A percentile compares a stretch with the other conserved stretches of the same genome.
Conservation (phyloP, 805 yeast genomes). For the Yamadazyma ubonensis region DNA sequence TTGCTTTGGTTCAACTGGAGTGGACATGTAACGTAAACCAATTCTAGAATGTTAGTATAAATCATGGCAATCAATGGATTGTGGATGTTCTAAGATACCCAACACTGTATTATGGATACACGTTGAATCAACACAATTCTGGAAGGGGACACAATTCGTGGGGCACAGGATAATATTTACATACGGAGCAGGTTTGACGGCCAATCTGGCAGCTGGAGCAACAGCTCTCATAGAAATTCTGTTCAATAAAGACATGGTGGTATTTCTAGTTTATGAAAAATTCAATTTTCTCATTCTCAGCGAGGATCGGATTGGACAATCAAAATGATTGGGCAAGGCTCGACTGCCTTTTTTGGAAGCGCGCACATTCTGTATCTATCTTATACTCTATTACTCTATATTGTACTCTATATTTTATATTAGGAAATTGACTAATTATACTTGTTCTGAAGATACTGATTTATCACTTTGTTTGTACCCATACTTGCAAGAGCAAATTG, state of each 20-base stretch:
- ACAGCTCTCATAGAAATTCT: slow-evolving; percentile 44
- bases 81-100: too few relatives aligned
- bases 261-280: slow-evolving; percentile 12
- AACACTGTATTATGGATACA: too few relatives aligned
- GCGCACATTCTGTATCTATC: slow-evolving; percentile 5
- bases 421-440: too few relatives aligned
- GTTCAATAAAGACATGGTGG: slow-evolving; percentile 39
- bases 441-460: slow-evolving; percentile 25
- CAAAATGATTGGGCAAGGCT: slow-evolving; percentile 32
- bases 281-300: slow-evolving; percentile 16
- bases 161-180: too few relatives aligned
- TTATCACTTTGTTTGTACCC: slow-evolving; percentile 28
- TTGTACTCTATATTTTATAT: background rate
- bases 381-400: background rate
- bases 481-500: slow-evolving; percentile 26
- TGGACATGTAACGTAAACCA: slow-evolving; percentile 65
- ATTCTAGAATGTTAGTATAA: slow-evolving; percentile 43
- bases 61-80: too few relatives aligned
- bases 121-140: too few relatives aligned
- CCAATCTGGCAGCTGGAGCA: slow-evolving; percentile 41
- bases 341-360: slow-evolving; percentile 30
- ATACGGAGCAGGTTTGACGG: slow-evolving; percentile 45
- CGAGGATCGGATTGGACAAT: slow-evolving; percentile 22
- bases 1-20: slow-evolving; percentile 81
- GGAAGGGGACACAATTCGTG: background rate